Percentiles rank a stretch among this genome's conserved stretches.
phyloP scores from a whole-genome alignment of 495 filamentous ascomycete species.

The Diplogelasinospora grovesii region DNA sequence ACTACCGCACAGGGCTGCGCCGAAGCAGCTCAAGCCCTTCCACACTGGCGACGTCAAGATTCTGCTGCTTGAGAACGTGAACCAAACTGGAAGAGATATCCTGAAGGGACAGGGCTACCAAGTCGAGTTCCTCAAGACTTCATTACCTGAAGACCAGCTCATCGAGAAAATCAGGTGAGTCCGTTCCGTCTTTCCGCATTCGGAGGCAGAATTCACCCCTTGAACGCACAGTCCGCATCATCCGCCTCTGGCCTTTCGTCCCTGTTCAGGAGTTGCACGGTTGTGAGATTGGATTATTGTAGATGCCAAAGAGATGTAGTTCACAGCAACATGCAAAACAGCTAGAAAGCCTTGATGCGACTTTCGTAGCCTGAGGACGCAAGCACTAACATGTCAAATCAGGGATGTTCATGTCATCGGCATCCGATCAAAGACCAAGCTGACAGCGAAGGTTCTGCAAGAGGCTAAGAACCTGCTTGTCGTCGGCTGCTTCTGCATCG shows the following conservation, averaged over 20 bases:
- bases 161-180: conserved; percentile 92
- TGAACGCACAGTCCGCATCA: too few species aligned
- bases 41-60: conserved; percentile 94
- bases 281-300: too few species aligned
- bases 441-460: conserved; percentile 75
- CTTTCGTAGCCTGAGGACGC: too few species aligned
- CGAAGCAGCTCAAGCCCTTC: conserved; percentile 92
- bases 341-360: too few species aligned
- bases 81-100: conserved; percentile 79
- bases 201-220: conserved; percentile 13
- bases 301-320: too few species aligned
- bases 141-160: conserved; percentile 83
- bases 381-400: too few species aligned
- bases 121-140: conserved; percentile 84
- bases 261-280: too few species aligned
- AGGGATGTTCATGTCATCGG: conserved; percentile 97
- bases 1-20: conserved; percentile 18
- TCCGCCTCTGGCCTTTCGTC: too few species aligned
- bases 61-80: conserved; percentile 91
- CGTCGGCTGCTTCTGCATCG: conserved; percentile 98
- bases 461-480: conserved; percentile 93
- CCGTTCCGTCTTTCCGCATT: conserved; percentile 15
- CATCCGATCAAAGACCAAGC: conserved; percentile 95
- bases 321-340: too few species aligned
- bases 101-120: conserved; percentile 86